phyloP scores from a whole-genome alignment of 1,284 basidiomycete species.

The Leccinum griseonigrum region DNA sequence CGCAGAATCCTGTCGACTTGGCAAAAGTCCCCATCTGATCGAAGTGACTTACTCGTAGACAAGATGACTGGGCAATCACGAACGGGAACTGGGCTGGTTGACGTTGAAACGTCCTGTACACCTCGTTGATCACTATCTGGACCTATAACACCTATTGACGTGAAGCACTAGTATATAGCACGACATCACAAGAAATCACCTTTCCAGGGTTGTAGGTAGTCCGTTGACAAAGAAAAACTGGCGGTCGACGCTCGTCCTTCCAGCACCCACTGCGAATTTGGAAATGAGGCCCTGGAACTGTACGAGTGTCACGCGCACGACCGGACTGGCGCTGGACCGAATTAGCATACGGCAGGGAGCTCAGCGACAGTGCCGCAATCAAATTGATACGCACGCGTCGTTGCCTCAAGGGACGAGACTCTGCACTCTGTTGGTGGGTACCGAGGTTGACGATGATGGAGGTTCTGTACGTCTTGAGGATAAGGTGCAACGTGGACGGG shows the following conservation, averaged over 20 bases:
- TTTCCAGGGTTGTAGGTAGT: constrained; percentile 77
- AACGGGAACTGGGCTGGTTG: constrained; percentile 69
- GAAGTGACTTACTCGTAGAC: constrained; percentile 63
- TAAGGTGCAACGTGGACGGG: too few species aligned
- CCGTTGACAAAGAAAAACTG: constrained; percentile 97
- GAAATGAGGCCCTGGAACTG: constrained; percentile 76
- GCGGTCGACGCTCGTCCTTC: constrained; percentile 75
- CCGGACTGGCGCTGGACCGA: constrained; percentile 9
- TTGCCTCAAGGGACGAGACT: background rate
- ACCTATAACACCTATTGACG: constrained; percentile 44
- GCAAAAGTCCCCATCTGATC: too few species aligned
- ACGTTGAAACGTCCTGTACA: constrained; percentile 83
- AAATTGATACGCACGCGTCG: constrained; percentile 16
- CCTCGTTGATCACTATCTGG: constrained; percentile 86
- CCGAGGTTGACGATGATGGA: too few species aligned
- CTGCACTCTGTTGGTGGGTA: too few species aligned
- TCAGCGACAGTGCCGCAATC: background rate
- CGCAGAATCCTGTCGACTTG: background rate
- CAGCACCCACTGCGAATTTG: constrained; percentile 69
- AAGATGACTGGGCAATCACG: constrained; percentile 82
- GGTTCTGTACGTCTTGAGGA: too few species aligned
- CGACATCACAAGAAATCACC: constrained; percentile 37
- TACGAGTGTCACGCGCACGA: constrained; percentile 41
- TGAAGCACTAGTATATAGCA: background rate
- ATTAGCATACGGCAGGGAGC: background rate